Conservation (phyloP, 2,329 filamentous ascomycete genomes). For the Botrytis fabae region DNA sequence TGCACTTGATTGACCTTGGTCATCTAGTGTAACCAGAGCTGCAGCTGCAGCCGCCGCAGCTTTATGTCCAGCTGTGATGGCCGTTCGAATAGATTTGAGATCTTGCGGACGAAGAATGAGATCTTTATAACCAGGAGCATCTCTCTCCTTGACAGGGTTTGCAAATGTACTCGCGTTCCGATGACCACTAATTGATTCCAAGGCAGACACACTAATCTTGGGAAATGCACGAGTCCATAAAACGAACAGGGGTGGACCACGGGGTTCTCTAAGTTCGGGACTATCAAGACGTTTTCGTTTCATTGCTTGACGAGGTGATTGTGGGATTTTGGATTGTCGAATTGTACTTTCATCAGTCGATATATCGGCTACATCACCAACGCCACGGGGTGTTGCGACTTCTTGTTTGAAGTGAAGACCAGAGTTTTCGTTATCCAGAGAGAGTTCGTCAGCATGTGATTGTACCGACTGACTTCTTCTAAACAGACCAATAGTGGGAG, state of each 20-base stretch:
- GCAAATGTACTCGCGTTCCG: constrained; percentile 79
- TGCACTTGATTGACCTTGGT: constrained; percentile 56
- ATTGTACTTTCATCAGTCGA: constrained; percentile 51
- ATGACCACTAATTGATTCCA: constrained; percentile 76
- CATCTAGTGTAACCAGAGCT: constrained; percentile 50
- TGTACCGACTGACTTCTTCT: constrained; percentile 49
- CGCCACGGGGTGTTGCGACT: constrained; percentile 54
- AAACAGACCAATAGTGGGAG: constrained; percentile 37
- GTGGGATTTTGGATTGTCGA: constrained; percentile 21
- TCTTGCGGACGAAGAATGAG: constrained; percentile 75
- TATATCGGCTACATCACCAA: constrained; percentile 57
- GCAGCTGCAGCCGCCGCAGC: constrained; percentile 64
- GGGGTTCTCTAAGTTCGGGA: constrained; percentile 42
- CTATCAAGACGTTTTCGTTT: constrained; percentile 56
- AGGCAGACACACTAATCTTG: constrained; percentile 68
- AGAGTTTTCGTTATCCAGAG: constrained; percentile 47
- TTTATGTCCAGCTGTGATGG: constrained; percentile 71
- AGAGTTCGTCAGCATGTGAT: constrained; percentile 51
- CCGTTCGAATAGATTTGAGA: constrained; percentile 73
- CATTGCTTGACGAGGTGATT: constrained; percentile 44
- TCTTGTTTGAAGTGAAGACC: constrained; percentile 57
- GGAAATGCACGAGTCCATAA: constrained; percentile 75
- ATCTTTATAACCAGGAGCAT: constrained; percentile 73
- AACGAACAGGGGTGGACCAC: constrained; percentile 64
- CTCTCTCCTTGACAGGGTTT: constrained; percentile 69